phyloP scores from a whole-genome alignment of 2,329 filamentous ascomycete genomes.

The Byssothecium circinans region DNA sequence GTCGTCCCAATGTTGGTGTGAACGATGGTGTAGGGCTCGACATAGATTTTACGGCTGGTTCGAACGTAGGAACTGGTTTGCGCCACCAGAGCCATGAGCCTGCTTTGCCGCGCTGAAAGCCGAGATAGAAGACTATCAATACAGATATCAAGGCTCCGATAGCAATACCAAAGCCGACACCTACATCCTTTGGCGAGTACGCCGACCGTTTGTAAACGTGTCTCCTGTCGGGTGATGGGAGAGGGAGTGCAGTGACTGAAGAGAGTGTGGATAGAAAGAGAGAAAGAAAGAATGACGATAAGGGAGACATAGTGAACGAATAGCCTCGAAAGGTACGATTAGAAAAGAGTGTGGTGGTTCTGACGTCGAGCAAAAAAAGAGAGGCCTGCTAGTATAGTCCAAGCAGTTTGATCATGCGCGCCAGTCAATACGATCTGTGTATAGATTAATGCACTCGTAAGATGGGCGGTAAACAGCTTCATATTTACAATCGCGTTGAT shows the following conservation, averaged over 20 bases:
- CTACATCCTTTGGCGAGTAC: background rate
- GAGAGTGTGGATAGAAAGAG: conserved; percentile 2
- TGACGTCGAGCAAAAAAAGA: background rate
- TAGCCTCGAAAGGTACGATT: background rate
- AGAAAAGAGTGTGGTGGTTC: background rate
- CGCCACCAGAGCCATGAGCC: conserved; percentile 11
- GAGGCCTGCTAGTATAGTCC: background rate
- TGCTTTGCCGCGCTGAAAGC: conserved; percentile 6
- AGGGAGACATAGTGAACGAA: conserved; percentile 2
- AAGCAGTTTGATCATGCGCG: background rate
- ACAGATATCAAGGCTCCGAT: conserved; percentile 2
- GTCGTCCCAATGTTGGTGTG: background rate
- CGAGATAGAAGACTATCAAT: conserved; percentile 8
- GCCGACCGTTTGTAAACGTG: conserved; percentile 4
- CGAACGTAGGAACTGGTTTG: background rate
- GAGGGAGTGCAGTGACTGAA: conserved; percentile 2
- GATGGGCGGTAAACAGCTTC: background rate
- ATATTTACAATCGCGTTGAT: background rate
- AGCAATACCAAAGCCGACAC: conserved; percentile 9
- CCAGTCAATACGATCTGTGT: background rate
- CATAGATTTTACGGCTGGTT: background rate
- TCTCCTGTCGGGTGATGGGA: background rate
- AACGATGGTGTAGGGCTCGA: background rate
- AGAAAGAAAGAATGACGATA: background rate
- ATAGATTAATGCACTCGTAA: background rate